These are phyloP conservation scores for Helianthus tuberosus DNA, from an alignment of 129 eudicot genomes.

Conservation along the genomic window DNA sequence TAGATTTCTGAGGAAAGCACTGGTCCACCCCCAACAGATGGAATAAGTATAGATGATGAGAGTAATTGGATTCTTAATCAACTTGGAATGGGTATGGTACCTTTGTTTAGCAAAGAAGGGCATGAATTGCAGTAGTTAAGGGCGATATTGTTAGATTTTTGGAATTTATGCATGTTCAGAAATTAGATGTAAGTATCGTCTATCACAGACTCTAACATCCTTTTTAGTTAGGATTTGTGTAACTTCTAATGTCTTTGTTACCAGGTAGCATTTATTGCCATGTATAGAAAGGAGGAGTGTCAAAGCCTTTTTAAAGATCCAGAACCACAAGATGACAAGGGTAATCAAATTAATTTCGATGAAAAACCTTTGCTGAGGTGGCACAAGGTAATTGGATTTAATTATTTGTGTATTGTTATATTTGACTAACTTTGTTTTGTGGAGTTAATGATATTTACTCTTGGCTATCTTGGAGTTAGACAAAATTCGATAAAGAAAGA, in stretches of 20 bases:
- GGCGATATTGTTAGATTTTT: slow-evolving; percentile 62
- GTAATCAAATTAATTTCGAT: no score
- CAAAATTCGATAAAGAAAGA: no score
- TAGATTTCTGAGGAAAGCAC: slow-evolving; percentile 84
- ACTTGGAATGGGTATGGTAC: slow-evolving; percentile 43
- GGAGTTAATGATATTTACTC: no score
- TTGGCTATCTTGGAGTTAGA: no score
- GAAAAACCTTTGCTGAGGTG: slow-evolving; percentile 56
- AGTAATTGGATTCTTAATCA: slow-evolving; percentile 75
- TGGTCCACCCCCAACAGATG: slow-evolving; percentile 80
- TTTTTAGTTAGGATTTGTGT: slow-evolving; percentile 3
- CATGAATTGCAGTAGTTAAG: slow-evolving; percentile 41
- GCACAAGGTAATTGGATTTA: slow-evolving; percentile 65
- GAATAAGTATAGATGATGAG: slow-evolving; percentile 65
- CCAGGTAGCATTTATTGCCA: slow-evolving; percentile 84
- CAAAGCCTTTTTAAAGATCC: slow-evolving; percentile 62
- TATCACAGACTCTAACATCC: no score
- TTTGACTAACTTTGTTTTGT: no score
- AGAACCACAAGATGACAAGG: no score
- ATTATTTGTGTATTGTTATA: background rate
- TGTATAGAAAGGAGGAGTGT: slow-evolving; percentile 86
- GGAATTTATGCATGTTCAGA: slow-evolving; percentile 80
- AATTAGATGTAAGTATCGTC: slow-evolving; percentile 64
- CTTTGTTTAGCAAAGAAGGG: slow-evolving; percentile 49
- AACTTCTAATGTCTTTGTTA: slow-evolving; percentile 1